Evolutionary conservation across 495 filamentous ascomycete genomes (phyloP).

Genomic region (Penicillium arizonense): DNA sequence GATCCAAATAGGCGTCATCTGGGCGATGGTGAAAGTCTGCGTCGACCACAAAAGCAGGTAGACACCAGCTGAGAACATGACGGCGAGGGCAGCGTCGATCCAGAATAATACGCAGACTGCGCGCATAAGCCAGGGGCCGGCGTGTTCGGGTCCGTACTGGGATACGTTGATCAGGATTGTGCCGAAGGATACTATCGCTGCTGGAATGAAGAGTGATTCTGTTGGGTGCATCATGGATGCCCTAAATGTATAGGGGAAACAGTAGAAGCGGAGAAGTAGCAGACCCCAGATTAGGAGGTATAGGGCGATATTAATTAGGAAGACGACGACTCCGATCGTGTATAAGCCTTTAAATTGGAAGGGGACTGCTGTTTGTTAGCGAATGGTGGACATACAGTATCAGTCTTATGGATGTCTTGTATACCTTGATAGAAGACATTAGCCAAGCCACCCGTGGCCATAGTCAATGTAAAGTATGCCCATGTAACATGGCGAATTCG

Average conservation of each 20-base stretch:
- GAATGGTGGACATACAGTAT: not conserved
- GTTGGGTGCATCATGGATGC: slow-evolving; percentile 73
- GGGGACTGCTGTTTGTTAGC: slow-evolving; percentile 51
- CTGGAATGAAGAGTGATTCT: slow-evolving; percentile 77
- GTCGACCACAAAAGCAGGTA: slow-evolving; percentile 75
- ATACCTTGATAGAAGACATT: slow-evolving; percentile 72
- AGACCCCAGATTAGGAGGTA: slow-evolving; percentile 69
- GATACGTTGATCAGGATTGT: slow-evolving; percentile 78
- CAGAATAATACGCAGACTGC: slow-evolving; percentile 69
- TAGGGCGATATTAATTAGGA: slow-evolving; percentile 71
- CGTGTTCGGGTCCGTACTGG: slow-evolving; percentile 68
- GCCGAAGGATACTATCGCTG: slow-evolving; percentile 67
- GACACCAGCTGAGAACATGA: slow-evolving; percentile 63
- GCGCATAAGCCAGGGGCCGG: slow-evolving; percentile 65
- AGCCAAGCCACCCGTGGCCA: slow-evolving; percentile 83
- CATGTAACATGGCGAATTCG: slow-evolving; percentile 56
- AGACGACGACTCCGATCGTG: slow-evolving; percentile 69
- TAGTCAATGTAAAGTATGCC: slow-evolving; percentile 73
- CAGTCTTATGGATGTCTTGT: not conserved
- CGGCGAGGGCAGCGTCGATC: slow-evolving; percentile 65
- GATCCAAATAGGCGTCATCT: slow-evolving; percentile 92
- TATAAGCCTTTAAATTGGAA: slow-evolving; percentile 68
- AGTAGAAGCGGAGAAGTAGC: slow-evolving; percentile 66
- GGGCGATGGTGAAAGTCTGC: slow-evolving; percentile 74
- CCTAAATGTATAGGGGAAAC: slow-evolving; percentile 68